phyloP scores from a whole-genome alignment of 768 basidiomycete species.

The Termitomyces sp. region DNA sequence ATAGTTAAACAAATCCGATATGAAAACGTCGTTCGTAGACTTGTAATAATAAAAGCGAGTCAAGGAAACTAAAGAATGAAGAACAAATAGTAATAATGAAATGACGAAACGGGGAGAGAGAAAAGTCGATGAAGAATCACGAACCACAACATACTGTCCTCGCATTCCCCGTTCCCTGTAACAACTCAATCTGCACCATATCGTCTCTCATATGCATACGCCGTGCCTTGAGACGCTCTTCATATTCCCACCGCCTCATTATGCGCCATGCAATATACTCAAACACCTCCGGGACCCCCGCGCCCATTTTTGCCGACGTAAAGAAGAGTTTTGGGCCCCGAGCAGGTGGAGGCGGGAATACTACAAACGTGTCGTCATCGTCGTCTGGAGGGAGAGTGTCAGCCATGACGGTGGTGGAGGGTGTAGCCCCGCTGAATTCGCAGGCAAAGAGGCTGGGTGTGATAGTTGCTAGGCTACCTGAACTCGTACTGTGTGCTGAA shows the following conservation, averaged over 20 bases:
- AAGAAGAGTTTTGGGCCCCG: conserved; percentile 67
- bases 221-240: conserved; percentile 53
- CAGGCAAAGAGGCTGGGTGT: conserved; percentile 58
- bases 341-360: conserved; percentile 37
- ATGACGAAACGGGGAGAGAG: too few relatives aligned
- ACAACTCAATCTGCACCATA: conserved; percentile 34
- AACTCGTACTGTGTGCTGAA: conserved; percentile 24
- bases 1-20: background rate
- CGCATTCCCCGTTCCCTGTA: background rate
- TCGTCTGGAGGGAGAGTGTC: background rate
- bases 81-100: background rate
- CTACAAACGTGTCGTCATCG: conserved; percentile 12
- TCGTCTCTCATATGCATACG: conserved; percentile 40
- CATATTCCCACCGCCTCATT: conserved; percentile 61
- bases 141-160: conserved; percentile 15
- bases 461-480: conserved; percentile 55
- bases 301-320: conserved; percentile 77
- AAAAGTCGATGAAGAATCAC: background rate
- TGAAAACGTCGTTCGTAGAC: background rate
- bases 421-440: conserved; percentile 18
- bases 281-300: conserved; percentile 71
- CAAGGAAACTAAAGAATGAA: background rate
- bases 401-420: conserved; percentile 8
- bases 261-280: conserved; percentile 71
- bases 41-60: too few relatives aligned